Percentiles rank a stretch among this genome's conserved stretches.
Evolutionary conservation across 176 grass and related monocot genomes (phyloP).

Genomic region (Carex parvula): DNA sequence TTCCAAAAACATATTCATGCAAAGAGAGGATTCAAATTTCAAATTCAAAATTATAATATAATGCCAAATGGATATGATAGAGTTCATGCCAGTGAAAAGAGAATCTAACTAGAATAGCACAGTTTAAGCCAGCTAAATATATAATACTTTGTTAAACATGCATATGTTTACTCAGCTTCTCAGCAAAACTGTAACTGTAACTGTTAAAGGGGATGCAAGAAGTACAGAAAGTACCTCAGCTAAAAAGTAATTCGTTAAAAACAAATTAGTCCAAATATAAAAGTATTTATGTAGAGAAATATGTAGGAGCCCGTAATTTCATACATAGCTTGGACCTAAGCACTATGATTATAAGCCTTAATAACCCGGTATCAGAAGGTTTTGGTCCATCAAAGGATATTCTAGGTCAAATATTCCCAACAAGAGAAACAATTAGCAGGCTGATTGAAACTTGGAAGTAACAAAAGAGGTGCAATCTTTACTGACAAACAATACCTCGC

Average conservation of each 20-base stretch:
- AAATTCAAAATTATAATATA: conserved; percentile 9
- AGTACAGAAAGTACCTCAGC: not conserved
- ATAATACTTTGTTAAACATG: not conserved
- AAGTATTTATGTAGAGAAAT: not conserved
- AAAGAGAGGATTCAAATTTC: not conserved
- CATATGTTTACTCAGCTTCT: not conserved
- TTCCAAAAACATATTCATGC: not conserved
- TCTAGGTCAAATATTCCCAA: not conserved
- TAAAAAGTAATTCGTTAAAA: not conserved
- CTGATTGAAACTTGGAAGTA: not conserved
- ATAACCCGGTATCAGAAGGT: not conserved
- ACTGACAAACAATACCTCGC: conserved; percentile 44
- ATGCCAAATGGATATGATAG: not conserved
- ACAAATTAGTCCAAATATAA: not conserved
- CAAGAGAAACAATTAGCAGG: not conserved
- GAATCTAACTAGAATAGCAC: not conserved
- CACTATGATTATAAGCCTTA: not conserved
- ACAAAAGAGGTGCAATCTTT: not conserved
- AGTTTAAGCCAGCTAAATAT: not conserved
- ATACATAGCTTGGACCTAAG: conserved; percentile 2
- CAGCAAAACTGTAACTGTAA: not conserved
- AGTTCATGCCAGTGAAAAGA: not conserved
- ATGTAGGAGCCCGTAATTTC: not conserved
- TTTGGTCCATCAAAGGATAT: not conserved
- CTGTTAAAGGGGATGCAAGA: not conserved